phyloP scores from a whole-genome alignment of 2,329 filamentous ascomycete species.

The Aspergillus versicolor region DNA sequence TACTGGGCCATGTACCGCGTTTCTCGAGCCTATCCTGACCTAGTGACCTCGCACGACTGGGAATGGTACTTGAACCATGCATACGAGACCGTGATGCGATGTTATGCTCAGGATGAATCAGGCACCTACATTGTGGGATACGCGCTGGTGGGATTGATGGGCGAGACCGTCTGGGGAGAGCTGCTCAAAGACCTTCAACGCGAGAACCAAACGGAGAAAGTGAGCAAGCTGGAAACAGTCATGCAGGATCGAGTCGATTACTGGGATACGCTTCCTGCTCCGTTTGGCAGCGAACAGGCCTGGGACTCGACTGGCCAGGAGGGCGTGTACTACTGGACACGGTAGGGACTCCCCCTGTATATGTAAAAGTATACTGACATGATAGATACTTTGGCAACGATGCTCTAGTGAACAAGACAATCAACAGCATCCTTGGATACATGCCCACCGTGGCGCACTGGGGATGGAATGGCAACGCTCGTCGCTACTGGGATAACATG shows the following conservation, averaged over 20 bases:
- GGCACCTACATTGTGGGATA: background rate
- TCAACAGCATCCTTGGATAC: constrained; percentile 57
- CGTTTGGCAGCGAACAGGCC: constrained; percentile 61
- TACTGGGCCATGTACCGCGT: constrained; percentile 61
- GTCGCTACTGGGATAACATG: constrained; percentile 61
- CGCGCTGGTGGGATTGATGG: constrained; percentile 50
- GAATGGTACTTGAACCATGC: constrained; percentile 58
- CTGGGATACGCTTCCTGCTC: constrained; percentile 54
- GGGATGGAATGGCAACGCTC: constrained; percentile 63
- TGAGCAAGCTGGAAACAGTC: constrained; percentile 39
- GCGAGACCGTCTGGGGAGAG: constrained; percentile 58
- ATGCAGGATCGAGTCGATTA: constrained; percentile 52
- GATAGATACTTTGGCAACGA: constrained; percentile 51
- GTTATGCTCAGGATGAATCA: background rate
- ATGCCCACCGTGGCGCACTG: constrained; percentile 60
- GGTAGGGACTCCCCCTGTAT: background rate
- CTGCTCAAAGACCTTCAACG: constrained; percentile 52
- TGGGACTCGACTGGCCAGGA: constrained; percentile 65
- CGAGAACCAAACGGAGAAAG: constrained; percentile 46
- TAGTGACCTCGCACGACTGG: constrained; percentile 45
- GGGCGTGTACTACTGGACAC: constrained; percentile 59
- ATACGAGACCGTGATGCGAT: constrained; percentile 46
- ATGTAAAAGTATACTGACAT: background rate
- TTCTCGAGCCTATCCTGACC: constrained; percentile 49
- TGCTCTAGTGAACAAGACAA: constrained; percentile 51